Base-by-base conservation (phyloP, 371 early-diverging fungal genomes). In the Mucor mucedo region DNA sequence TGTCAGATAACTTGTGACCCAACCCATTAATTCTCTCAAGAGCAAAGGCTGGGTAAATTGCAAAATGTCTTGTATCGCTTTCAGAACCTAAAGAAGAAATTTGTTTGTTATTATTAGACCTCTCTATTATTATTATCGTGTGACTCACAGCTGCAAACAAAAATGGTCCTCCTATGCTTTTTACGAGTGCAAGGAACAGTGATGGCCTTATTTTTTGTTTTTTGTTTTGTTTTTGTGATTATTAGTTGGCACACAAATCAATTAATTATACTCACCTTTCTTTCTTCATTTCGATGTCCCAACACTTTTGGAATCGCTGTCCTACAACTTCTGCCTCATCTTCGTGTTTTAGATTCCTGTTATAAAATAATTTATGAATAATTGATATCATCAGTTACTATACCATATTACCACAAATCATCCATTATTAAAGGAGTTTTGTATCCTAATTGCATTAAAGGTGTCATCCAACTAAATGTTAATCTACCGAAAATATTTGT, bases 401-500 rank as follows among this genome's bases (percentile, higher is more conserved):
- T n/a, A 16, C 14, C n/a, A 44, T 14, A 44, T 47, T 47, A 76
- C 93, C 93, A 95, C 60, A 96, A 71, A 74, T 96, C 97, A 33
- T 89, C 89, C 78, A 86, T 84, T 0, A 74, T 79, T 60, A 96
- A 75, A 16, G 87, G 90, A 61, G 91, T 90, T 35, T 73, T 63
- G 65, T 86, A 87, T 1, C 97, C 98, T 27, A 88, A 73, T 52
- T 88, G 88, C 84, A 98, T 92, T 65, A 97, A 66, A 5, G 87
- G 87, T 41, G 91, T 89, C 89, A 98, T 93, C 98, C 98, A 98
- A 41, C 86, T 78, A 73, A 97, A 98, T 0, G 91, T 86, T 7
- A 95, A 70, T 35, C 85, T 77, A 10, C 93, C 91, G 65, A 95
- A 95, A 44, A 98, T 87, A 68, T 93, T 91, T 41, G 96, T 90